Evolutionary conservation across 129 eudicot genomes (phyloP), one percentile per base, ranked within the genome.

Genomic region (Flaveria ramosissima): DNA sequence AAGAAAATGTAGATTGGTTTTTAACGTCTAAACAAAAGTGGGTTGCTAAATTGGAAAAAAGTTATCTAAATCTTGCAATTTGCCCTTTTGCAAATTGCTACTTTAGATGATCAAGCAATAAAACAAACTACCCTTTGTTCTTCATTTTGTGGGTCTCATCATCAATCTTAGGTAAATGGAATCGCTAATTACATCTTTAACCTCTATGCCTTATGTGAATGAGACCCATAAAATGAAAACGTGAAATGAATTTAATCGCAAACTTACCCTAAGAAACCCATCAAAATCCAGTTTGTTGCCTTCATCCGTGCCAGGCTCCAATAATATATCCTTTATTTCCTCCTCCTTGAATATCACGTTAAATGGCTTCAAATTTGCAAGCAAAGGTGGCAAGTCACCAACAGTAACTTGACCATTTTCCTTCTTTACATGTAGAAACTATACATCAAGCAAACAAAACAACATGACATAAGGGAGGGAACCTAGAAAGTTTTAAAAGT

Each of bases 361-460:
- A 52, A 87, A 80, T 61, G 87, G 95, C 85, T 82, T 89, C 50
- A 89, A 42, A 64, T 87, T 89, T 19, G 68, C 89, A 87, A 94
- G 82, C 68, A 94, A 48, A 16, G 96, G 85, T 52, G 98, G 93
- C 86, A 94, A 83, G 85, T 94, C 93, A 71, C 79, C 82, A 45
- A 83, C 56, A 11, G 88, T 86, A 56, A 94, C 89, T 65, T 73
- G 86, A 36, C 97, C 98, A 75, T 83, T 80, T 79, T 87, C 84
- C 59, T 86, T 89, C 85, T 88, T 88, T 21, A 80, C 10, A 3
- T 84, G 76, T 23, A 80, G 48, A 79, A 86, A 94, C 98, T 94
- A 80, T 78, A 65, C 48, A 78, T 3, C 80, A 80, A 72, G 41
- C 46, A 61, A 64, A 63, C 71, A 41, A 57, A 65, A 72, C 19